A percentile compares a stretch with the other conserved stretches of the same genome.
phyloP scores from a whole-genome alignment of 257 asterid species.

The Gardenia jasminoides region DNA sequence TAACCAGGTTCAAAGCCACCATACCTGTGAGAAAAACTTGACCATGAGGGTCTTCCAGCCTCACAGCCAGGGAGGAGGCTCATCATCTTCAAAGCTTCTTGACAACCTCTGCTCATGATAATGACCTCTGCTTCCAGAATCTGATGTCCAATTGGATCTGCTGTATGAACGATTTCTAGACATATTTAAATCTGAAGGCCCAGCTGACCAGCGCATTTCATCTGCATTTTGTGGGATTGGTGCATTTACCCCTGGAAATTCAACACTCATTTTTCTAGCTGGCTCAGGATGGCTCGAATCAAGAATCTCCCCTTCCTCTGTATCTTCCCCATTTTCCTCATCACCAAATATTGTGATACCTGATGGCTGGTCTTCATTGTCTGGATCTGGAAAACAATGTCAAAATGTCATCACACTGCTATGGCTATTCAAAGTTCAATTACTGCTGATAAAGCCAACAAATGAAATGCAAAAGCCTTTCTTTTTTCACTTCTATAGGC shows the following conservation, averaged over 20 bases:
- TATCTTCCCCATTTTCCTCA: conserved; percentile 46
- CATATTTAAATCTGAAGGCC: conserved; percentile 26
- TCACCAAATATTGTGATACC: conserved; percentile 91
- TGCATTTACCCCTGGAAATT: conserved; percentile 91
- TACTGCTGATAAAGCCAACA: neutral
- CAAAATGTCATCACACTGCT: neutral
- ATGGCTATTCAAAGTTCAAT: neutral
- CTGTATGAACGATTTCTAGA: conserved; percentile 47
- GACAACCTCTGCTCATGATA: conserved; percentile 28
- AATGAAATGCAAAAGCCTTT: neutral
- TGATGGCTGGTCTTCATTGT: conserved; percentile 73
- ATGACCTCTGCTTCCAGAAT: conserved; percentile 37
- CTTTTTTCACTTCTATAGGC: neutral
- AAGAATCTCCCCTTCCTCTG: conserved; percentile 74
- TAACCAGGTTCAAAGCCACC: conserved; percentile 45
- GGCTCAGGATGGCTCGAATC: conserved; percentile 37
- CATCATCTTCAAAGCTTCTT: conserved; percentile 53
- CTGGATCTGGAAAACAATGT: conserved; percentile 37
- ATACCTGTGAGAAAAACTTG: conserved; percentile 43
- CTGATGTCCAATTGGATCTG: conserved; percentile 40
- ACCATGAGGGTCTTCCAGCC: conserved; percentile 50
- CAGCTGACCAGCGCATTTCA: conserved; percentile 64
- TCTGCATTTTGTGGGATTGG: conserved; percentile 86
- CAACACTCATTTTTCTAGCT: conserved; percentile 56
- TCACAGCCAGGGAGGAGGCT: conserved; percentile 92